These are phyloP conservation scores for Brassica incana DNA, from an alignment of 345 rosid genomes.

Conservation along the genomic window DNA sequence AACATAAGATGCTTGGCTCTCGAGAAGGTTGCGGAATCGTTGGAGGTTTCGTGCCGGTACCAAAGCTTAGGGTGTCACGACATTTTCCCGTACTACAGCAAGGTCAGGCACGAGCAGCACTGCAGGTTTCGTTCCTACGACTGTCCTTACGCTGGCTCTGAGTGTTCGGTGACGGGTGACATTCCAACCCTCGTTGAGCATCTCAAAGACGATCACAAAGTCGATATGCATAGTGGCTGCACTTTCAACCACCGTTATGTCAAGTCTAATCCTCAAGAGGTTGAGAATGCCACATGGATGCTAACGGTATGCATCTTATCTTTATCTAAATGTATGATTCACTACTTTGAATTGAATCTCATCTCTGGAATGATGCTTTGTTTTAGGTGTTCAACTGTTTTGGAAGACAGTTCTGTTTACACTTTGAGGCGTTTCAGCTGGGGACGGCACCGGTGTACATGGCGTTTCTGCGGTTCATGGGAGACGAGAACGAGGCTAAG, in stretches of 20 bases:
- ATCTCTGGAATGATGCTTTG: not conserved
- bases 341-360: not conserved
- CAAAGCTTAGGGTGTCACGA: slow-evolving; percentile 72
- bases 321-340: not conserved
- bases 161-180: slow-evolving; percentile 82
- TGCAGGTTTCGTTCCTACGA: slow-evolving; percentile 72
- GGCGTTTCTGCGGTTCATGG: slow-evolving; percentile 92
- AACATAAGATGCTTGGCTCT: slow-evolving; percentile 87
- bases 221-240: slow-evolving; percentile 87
- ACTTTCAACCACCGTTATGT: slow-evolving; percentile 90
- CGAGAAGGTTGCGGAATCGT: slow-evolving; percentile 83
- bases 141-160: slow-evolving; percentile 89
- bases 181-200: slow-evolving; percentile 73
- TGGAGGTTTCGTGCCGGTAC: slow-evolving; percentile 80
- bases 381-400: slow-evolving; percentile 82
- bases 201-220: slow-evolving; percentile 85
- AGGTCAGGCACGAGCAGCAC: slow-evolving; percentile 75
- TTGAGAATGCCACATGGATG: slow-evolving; percentile 99
- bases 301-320: slow-evolving; percentile 54
- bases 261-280: slow-evolving; percentile 77
- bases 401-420: slow-evolving; percentile 87
- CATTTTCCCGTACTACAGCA: slow-evolving; percentile 77
- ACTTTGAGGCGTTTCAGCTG: slow-evolving; percentile 91
- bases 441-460: slow-evolving; percentile 85
- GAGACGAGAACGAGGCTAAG: slow-evolving; percentile 85